phyloP scores from a whole-genome alignment of 192 early-diverging fungal species.

The Linderina pennispora region DNA sequence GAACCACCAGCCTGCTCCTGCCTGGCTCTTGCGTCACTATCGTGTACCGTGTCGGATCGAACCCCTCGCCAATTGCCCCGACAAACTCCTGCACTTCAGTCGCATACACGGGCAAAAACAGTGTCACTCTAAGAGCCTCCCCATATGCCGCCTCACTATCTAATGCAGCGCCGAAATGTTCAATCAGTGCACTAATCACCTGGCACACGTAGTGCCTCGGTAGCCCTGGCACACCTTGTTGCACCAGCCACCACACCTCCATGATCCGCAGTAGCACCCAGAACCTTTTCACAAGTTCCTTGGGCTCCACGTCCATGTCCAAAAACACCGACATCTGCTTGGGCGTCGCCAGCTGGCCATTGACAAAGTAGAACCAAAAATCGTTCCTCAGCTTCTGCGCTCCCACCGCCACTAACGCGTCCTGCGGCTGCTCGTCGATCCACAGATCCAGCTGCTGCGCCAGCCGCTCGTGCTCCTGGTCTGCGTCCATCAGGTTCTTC shows the following conservation, averaged over 20 bases:
- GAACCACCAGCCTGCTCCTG: slow-evolving; percentile 7
- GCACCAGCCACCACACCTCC: slow-evolving; percentile 34
- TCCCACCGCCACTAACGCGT: slow-evolving; percentile 37
- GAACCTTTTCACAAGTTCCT: slow-evolving; percentile 10
- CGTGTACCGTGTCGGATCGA: slow-evolving; percentile 29
- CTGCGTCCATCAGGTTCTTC: slow-evolving; percentile 15
- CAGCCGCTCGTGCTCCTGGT: slow-evolving; percentile 23
- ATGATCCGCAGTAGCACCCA: slow-evolving; percentile 26
- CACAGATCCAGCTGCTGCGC: slow-evolving; percentile 31
- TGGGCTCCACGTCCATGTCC: slow-evolving; percentile 15
- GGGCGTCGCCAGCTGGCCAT: slow-evolving; percentile 27
- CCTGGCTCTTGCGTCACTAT: not conserved
- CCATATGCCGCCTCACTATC: not conserved
- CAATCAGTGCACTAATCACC: slow-evolving; percentile 12
- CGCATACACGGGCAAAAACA: slow-evolving; percentile 38
- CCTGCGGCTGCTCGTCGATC: slow-evolving; percentile 41
- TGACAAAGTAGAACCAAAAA: slow-evolving; percentile 33
- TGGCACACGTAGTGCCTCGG: slow-evolving; percentile 28
- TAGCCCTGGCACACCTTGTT: slow-evolving; percentile 29
- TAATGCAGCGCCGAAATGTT: slow-evolving; percentile 7
- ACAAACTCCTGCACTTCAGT: slow-evolving; percentile 34
- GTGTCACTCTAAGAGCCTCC: slow-evolving; percentile 5
- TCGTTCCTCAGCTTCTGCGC: slow-evolving; percentile 36
- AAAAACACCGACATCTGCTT: slow-evolving; percentile 27
- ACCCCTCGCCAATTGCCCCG: slow-evolving; percentile 15